These are phyloP conservation scores for Chaetoscypha palmicola DNA, from an alignment of 2,329 filamentous ascomycete species.

Conservation along the genomic window DNA sequence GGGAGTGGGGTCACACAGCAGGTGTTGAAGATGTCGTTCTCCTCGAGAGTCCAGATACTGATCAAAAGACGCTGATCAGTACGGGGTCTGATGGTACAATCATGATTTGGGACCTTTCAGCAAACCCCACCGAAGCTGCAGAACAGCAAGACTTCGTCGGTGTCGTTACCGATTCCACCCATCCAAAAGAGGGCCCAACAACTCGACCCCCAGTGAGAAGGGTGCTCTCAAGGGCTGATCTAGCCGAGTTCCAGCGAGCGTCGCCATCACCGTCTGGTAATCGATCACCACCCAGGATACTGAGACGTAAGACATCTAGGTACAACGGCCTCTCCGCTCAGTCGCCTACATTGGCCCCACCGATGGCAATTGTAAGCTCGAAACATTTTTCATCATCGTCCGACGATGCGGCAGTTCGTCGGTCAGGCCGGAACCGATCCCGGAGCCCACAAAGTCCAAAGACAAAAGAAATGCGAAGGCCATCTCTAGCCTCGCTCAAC, in stretches of 20 bases:
- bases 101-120: conserved; percentile 58
- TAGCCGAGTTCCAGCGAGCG: conserved; percentile 67
- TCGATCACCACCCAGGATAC: conserved; percentile 47
- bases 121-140: conserved; percentile 16
- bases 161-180: conserved; percentile 23
- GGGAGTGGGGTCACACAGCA: conserved; percentile 94
- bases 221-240: conserved; percentile 78
- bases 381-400: conserved; percentile 27
- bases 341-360: conserved; percentile 39
- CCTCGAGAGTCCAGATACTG: conserved; percentile 49
- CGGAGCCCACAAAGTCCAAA: conserved; percentile 29
- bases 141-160: conserved; percentile 16
- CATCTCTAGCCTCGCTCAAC: conserved; percentile 47
- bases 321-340: conserved; percentile 39
- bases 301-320: conserved; percentile 48
- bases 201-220: conserved; percentile 70
- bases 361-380: conserved; percentile 19
- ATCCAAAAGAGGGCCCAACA: conserved; percentile 43
- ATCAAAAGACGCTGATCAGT: conserved; percentile 56
- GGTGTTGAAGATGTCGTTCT: conserved; percentile 81
- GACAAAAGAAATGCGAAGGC: conserved; percentile 36
- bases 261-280: conserved; percentile 39
- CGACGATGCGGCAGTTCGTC: conserved; percentile 23
- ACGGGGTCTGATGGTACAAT: conserved; percentile 75
- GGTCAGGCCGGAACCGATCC: conserved; percentile 23